Percentiles rank a stretch among this genome's conserved stretches.
Conservation (phyloP, 2,329 filamentous ascomycete genomes). For the Claviceps africana region DNA sequence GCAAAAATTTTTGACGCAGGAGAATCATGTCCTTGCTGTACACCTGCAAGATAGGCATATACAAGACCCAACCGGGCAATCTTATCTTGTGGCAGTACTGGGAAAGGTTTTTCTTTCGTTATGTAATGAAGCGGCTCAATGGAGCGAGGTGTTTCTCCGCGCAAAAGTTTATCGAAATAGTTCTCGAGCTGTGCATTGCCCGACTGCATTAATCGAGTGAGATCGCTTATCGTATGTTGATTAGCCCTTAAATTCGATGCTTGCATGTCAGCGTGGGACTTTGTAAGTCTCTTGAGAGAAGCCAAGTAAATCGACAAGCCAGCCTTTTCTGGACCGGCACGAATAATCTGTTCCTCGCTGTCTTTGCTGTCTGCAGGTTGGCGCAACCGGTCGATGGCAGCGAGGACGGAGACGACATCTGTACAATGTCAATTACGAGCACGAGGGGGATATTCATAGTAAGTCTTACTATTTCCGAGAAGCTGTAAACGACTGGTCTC, state of each 20-base stretch:
- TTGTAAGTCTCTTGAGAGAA: conserved; percentile 77
- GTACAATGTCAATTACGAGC: conserved; percentile 8
- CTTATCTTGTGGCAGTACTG: conserved; percentile 62
- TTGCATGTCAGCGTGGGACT: conserved; percentile 71
- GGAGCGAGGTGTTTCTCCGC: conserved; percentile 59
- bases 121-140: conserved; percentile 87
- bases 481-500: conserved; percentile 83
- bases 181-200: conserved; percentile 75
- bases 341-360: conserved; percentile 82
- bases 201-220: conserved; percentile 61
- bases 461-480: conserved; percentile 58
- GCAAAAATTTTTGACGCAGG: conserved; percentile 72
- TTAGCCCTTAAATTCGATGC: conserved; percentile 86
- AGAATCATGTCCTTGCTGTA: conserved; percentile 45
- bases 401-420: conserved; percentile 77
- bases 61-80: conserved; percentile 65
- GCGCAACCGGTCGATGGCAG: conserved; percentile 75
- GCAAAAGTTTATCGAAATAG: conserved; percentile 65
- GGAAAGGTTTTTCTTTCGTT: conserved; percentile 79
- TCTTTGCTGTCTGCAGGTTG: conserved; percentile 88
- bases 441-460: neutral
- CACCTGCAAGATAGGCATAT: conserved; percentile 59
- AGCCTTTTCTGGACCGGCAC: conserved; percentile 68
- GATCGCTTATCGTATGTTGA: conserved; percentile 72
- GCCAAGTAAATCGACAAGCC: conserved; percentile 75